A percentile compares a stretch with the other conserved stretches of the same genome.
Conservation (phyloP, 352 stramenopile genomes). For the Globisporangium cederbergense region DNA sequence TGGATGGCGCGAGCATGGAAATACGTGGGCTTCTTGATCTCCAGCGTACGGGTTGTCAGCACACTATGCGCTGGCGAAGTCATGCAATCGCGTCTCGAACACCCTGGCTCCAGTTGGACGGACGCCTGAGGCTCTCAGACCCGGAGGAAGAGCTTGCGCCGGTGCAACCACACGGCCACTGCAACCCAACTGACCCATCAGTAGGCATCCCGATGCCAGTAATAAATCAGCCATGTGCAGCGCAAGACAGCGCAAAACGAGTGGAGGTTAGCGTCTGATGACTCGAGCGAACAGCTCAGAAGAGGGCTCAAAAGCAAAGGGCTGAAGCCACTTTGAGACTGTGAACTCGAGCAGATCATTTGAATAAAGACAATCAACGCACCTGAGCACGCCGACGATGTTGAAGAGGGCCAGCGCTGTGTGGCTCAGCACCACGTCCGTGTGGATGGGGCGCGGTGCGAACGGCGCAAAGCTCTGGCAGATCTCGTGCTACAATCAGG, state of each 20-base stretch:
- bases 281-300: background rate
- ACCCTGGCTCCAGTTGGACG: background rate
- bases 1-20: background rate
- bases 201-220: background rate
- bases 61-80: background rate
- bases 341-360: background rate
- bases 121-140: conserved; percentile 11
- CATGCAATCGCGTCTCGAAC: background rate
- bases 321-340: background rate
- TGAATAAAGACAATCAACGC: conserved; percentile 10
- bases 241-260: conserved; percentile 7
- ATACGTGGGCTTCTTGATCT: too few relatives aligned
- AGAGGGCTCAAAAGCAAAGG: background rate
- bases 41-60: background rate
- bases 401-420: conserved; percentile 49
- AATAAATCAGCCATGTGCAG: background rate
- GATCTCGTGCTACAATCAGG: conserved; percentile 46
- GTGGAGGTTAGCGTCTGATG: background rate
- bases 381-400: conserved; percentile 37
- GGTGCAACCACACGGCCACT: conserved; percentile 35
- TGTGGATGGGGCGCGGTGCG: conserved; percentile 21
- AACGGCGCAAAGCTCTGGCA: conserved; percentile 52
- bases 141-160: conserved; percentile 23
- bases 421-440: conserved; percentile 15
- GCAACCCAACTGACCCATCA: conserved; percentile 27